Evolutionary conservation across 2,329 filamentous ascomycete genomes (phyloP), one percentile per base, ranked within the genome.

Genomic region (Coniella lustricola): DNA sequence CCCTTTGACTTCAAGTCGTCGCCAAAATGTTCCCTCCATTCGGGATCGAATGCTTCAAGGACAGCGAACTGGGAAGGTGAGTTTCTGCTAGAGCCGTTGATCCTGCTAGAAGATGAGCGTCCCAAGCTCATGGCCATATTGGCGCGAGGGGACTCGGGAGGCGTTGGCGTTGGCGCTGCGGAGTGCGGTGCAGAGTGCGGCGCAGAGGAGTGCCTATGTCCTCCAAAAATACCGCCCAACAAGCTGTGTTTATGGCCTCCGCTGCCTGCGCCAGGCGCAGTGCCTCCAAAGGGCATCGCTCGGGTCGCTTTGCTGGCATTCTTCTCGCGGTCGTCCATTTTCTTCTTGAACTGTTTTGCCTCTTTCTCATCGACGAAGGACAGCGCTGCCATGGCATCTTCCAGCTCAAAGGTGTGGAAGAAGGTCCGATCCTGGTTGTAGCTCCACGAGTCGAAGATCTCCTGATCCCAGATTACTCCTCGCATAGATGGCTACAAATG

Each of bases 351-450:
- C 51, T 88, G 87, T 69, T 88, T 94, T 31, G 93, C 93, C 71
- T 98, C 93, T 68, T 96, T 97, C 72, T 97, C 93, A 66, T 97
- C 93, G 53, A 85, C 83, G 61, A 98, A 98, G 20, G 89, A 95
- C 52, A 98, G 71, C 1, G 84, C 93, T 5, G 90, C 93, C 52
- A 94, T 72, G 61, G 90, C 97, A 55, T 94, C 83, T 67, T 97
- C 90, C 48, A 95, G 78, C 70, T 98, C 93, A 64, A 98, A 98
- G 5, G 88, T 90, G 68, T 97, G 90, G 70, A 98, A 98, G 70
- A 96, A 98, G 52, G 88, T 91, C 53, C 93, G 84, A 65, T 98
- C 93, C 63, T 96, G 91, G 69, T 96, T 95, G 74, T 97, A 98
- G 55, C 77, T 75, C 76, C 95, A 97, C 44, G 82, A 83, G 59